Evolutionary conservation across 495 filamentous ascomycete genomes (phyloP), one percentile per base, ranked within the genome.

Genomic region (Astrocystis sublimbata): DNA sequence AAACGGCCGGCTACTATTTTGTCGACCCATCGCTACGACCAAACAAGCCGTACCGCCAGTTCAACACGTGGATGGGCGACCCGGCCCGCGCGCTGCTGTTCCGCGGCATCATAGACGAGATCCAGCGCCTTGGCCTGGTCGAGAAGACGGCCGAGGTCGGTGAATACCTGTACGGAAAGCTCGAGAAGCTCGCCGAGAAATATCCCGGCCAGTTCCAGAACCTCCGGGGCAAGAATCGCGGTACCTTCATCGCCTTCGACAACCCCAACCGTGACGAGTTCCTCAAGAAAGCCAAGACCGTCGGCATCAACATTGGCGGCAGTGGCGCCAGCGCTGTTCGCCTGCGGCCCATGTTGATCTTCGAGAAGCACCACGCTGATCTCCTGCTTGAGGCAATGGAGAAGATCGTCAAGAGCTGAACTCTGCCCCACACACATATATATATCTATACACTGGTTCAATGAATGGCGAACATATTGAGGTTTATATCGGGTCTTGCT

Each of bases 61-160:
- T 98, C 81, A 98, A 98, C 79, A 98, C 96, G 61, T 98, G 94
- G 94, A 97, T 98, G 93, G 94, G 94, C 73, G 94, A 98, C 78
- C 94, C 94, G 30, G 87, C 90, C 9, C 87, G 92, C 50, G 92
- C 92, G 8, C 79, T 98, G 61, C 83, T 98, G 61, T 98, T 97
- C 87, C 85, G 89, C 58, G 92, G 89, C 66, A 97, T 98, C 76
- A 86, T 96, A 71, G 75, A 90, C 41, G 93, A 98, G 78, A 90
- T 98, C 53, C 86, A 96, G 78, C 81, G 86, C 42, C 79, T 91
- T 17, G 83, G 88, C 58, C 82, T 98, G 10, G 92, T 98, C 30
- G 77, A 83, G 71, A 85, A 96, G 74, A 96, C 94, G 51, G 89
- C 89, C 10, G 68, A 76, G 33, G 91, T 91, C 21, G 94, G 94